Percentiles rank a stretch among this genome's conserved stretches.
Evolutionary conservation across 345 rosid species (phyloP).

Genomic region (Ailanthus altissimus): DNA sequence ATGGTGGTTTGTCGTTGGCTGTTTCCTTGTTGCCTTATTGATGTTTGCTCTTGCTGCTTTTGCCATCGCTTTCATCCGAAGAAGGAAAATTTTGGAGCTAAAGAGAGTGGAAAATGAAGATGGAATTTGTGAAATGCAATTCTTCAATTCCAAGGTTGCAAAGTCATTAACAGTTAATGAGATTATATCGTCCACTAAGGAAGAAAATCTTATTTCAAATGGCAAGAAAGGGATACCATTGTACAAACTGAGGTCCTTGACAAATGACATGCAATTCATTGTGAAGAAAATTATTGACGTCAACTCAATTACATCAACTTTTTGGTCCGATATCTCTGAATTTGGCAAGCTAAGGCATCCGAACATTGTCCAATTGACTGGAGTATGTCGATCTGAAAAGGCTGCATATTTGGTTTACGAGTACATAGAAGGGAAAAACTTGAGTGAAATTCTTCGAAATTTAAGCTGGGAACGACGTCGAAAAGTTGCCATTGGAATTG

Average conservation of each 20-base stretch:
- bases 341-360: conserved; percentile 52
- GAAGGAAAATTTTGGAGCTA: conserved; percentile 33
- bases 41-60: conserved; percentile 37
- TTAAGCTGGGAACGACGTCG: conserved; percentile 65
- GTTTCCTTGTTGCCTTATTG: conserved; percentile 37
- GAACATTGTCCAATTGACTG: conserved; percentile 57
- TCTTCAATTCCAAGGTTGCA: conserved; percentile 48
- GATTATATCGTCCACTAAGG: conserved; percentile 43
- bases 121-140: conserved; percentile 69
- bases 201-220: conserved; percentile 47
- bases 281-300: conserved; percentile 45
- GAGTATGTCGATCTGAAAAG: conserved; percentile 54
- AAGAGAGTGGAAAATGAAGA: conserved; percentile 65
- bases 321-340: conserved; percentile 38
- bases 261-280: conserved; percentile 38
- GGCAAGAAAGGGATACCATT: conserved; percentile 35
- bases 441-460: conserved; percentile 45
- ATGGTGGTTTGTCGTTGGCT: conserved; percentile 55
- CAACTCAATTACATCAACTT: conserved; percentile 33
- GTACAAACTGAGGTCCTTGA: conserved; percentile 35
- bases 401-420: conserved; percentile 53
- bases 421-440: conserved; percentile 49
- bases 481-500: conserved; percentile 60
- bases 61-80: conserved; percentile 34
- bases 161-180: conserved; percentile 44